Evolutionary conservation across 257 asterid species (phyloP).

Genomic region (Marsdenia floribunda): DNA sequence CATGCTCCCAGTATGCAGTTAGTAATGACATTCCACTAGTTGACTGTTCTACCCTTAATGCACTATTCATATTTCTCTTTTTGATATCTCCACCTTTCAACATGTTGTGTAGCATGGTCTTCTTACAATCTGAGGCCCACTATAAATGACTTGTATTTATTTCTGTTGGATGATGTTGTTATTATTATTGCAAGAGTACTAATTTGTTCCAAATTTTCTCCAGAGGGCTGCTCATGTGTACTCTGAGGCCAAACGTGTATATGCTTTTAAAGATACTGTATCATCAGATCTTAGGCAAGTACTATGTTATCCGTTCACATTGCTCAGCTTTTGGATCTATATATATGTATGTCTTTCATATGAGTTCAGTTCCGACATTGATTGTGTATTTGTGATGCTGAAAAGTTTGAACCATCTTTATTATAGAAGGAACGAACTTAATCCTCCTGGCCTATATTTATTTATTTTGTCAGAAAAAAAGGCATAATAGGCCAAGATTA

Average conservation of each 20-base stretch:
- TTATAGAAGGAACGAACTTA: background rate
- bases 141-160: background rate
- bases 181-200: background rate
- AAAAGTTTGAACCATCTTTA: background rate
- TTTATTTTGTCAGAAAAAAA: no score
- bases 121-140: background rate
- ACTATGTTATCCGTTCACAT: background rate
- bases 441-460: no score
- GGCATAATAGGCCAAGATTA: background rate
- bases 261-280: conserved; percentile 77
- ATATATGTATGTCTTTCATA: background rate
- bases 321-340: background rate
- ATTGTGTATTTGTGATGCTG: background rate
- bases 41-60: background rate
- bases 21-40: background rate
- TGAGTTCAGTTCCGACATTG: background rate
- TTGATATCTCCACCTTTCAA: background rate
- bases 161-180: background rate
- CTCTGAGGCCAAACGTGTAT: conserved; percentile 90
- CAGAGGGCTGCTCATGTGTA: conserved; percentile 95
- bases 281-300: conserved; percentile 60
- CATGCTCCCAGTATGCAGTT: background rate
- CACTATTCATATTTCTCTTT: background rate
- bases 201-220: conserved; percentile 11
- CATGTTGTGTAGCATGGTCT: background rate